Conservation (phyloP, 2,329 filamentous ascomycete genomes). For the Penicillium sp. region DNA sequence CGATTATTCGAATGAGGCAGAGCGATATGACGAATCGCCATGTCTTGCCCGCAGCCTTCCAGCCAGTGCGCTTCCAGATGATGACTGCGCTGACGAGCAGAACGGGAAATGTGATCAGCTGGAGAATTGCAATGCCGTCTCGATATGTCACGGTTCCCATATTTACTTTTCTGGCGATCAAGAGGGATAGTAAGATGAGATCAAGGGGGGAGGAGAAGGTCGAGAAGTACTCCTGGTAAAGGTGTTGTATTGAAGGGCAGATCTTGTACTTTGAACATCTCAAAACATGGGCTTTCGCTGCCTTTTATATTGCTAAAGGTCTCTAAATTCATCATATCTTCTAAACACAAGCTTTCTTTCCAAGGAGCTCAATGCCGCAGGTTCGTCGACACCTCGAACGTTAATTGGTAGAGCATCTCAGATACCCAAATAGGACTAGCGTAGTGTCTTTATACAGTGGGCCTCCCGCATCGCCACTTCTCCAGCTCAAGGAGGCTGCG, state of each 20-base stretch:
- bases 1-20: conserved; percentile 33
- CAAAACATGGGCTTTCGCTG: not conserved
- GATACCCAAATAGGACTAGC: not conserved
- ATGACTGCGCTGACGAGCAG: conserved; percentile 27
- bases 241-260: not conserved
- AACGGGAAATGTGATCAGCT: conserved; percentile 31
- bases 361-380: not conserved
- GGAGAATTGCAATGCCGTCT: conserved; percentile 33
- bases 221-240: not conserved
- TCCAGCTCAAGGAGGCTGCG: not conserved
- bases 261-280: not conserved
- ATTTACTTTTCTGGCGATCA: not conserved
- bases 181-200: not conserved
- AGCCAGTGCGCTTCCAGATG: conserved; percentile 31
- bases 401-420: conserved; percentile 1
- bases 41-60: conserved; percentile 28
- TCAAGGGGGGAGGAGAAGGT: not conserved
- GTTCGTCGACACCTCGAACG: not conserved
- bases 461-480: not conserved
- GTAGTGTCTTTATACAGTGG: not conserved
- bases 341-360: not conserved
- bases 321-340: not conserved
- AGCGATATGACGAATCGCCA: conserved; percentile 32
- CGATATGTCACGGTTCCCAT: conserved; percentile 28
- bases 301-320: not conserved